Percentiles rank a stretch among this genome's conserved stretches.
Conservation (phyloP, 2,329 filamentous ascomycete species). For the Colletotrichum endophyticum region DNA sequence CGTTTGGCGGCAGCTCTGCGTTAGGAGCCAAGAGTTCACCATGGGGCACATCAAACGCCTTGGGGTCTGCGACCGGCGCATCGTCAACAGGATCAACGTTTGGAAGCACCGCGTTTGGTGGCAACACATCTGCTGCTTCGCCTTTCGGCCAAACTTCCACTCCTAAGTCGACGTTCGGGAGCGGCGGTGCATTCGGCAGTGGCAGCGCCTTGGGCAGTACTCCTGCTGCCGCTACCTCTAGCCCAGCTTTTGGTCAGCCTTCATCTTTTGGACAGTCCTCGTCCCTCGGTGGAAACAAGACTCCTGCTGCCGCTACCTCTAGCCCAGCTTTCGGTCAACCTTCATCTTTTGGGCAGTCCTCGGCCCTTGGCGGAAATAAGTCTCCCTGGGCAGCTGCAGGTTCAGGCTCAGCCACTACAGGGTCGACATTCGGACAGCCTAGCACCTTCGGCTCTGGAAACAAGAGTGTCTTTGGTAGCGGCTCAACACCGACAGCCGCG, state of each 20-base stretch:
- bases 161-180: conserved; percentile 19
- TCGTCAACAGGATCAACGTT: conserved; percentile 38
- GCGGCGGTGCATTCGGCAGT: not conserved
- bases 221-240: conserved; percentile 29
- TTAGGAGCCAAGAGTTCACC: conserved; percentile 58
- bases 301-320: conserved; percentile 42
- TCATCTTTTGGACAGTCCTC: conserved; percentile 58
- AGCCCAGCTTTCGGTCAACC: conserved; percentile 36
- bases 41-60: conserved; percentile 44
- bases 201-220: not conserved
- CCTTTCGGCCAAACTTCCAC: conserved; percentile 55
- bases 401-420: conserved; percentile 36
- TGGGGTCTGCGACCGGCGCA: conserved; percentile 21
- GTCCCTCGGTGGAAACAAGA: conserved; percentile 50
- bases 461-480: conserved; percentile 44
- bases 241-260: conserved; percentile 37
- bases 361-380: conserved; percentile 49
- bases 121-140: conserved; percentile 38
- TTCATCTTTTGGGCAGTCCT: conserved; percentile 56
- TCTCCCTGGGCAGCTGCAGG: conserved; percentile 57
- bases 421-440: conserved; percentile 60
- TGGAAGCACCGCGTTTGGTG: conserved; percentile 50
- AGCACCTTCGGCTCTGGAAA: conserved; percentile 44
- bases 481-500: conserved; percentile 25
- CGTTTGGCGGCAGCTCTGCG: conserved; percentile 52